Base-by-base conservation (phyloP, 305 asterid genomes). In the Rubia occidens region DNA sequence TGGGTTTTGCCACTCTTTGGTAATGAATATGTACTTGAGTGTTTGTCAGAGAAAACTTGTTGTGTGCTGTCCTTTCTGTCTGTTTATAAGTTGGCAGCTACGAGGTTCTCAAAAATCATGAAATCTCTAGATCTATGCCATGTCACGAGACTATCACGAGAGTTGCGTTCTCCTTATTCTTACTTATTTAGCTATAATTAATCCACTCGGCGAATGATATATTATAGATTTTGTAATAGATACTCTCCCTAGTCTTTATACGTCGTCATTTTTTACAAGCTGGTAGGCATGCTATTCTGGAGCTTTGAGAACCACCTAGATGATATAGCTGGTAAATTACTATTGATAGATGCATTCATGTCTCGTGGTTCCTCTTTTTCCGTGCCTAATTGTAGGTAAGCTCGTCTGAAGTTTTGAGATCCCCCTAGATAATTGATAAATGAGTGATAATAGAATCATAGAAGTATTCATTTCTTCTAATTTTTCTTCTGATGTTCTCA, bases 261-360 rank as follows among this genome's bases (percentile, higher is more conserved):
- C 7, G 59, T 7, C 24, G 26, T 6, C 10, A 11, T 53, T 21
- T 11, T 53, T 42, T 24, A 37, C 37, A n/a, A 60, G 21, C 32
- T 5, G 64, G 42, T 39, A 58, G 64, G 7, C 60, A 13, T 66
- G 7, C 21, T 43, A 47, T 59, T 73, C 56, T 60, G 45, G 68
- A 66, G 53, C 54, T 21, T 72, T 0, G 32, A 58, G 54, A 32
- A 24, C 39, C 58, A 14, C 39, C 1, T 1, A 32, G 63, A 59
- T 59, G 35, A 32, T 29, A 32, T 56, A 14, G 44, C 4, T 66
- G 32, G 47, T 37, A 11, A 35, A 42, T 17, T 40, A 40, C 60
- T 39, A 3, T 26, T 56, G 43, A 8, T 42, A 21, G 21, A 11
- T 2, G 4, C 20, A 15, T 49, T 35, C 43, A 37, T 11, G 29